Base-by-base conservation (phyloP, 1,284 basidiomycete species). In the Austropuccinia psidii region DNA sequence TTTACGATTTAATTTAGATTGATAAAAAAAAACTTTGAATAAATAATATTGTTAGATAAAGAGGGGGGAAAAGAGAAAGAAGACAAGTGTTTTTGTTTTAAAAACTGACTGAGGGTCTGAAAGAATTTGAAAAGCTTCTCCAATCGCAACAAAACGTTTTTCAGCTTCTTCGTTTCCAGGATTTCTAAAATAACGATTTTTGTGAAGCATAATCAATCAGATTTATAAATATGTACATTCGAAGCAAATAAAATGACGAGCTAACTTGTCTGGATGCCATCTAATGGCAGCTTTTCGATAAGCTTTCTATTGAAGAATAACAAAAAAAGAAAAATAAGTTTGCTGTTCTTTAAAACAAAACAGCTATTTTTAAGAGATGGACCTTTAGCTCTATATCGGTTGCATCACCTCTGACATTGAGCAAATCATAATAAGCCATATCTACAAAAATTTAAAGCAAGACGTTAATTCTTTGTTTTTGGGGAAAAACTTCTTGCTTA, bases 271-370 rank as follows among this genome's bases (percentile, higher is more conserved):
- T 7, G 80, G 80, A 70, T 80, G 80, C 75, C 80, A 79, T 72
- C 77, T 77, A 75, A 80, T 79, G 52, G 80, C 80, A 1, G 79
- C 80, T 67, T 79, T 80, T n/a, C 80, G 77, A 64, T 81, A 81
- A 4, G 80, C 80, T 78, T 81, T 81, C 74, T 73, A 27, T 55
- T 6, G 9, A 8, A 29, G 13, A 11, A 19, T 13, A 41, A 3
- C 21, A 15, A 17, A 13, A n/a, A 61, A 21, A 21, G 39, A 54
- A 37, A 39, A 1, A 39, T n/a, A n/a, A n/a, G n/a, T n/a, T n/a
- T n/a, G n/a, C n/a, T n/a, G n/a, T n/a, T n/a, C n/a, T n/a, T n/a
- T n/a, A n/a, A n/a, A n/a, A n/a, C n/a, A n/a, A n/a, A n/a, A n/a
- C n/a, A n/a, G n/a, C n/a, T n/a, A n/a, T n/a, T n/a, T n/a, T n/a